A percentile compares a stretch with the other conserved stretches of the same genome.
Conservation (phyloP, 2,329 filamentous ascomycete genomes). For the Atkinsonella texensis region DNA sequence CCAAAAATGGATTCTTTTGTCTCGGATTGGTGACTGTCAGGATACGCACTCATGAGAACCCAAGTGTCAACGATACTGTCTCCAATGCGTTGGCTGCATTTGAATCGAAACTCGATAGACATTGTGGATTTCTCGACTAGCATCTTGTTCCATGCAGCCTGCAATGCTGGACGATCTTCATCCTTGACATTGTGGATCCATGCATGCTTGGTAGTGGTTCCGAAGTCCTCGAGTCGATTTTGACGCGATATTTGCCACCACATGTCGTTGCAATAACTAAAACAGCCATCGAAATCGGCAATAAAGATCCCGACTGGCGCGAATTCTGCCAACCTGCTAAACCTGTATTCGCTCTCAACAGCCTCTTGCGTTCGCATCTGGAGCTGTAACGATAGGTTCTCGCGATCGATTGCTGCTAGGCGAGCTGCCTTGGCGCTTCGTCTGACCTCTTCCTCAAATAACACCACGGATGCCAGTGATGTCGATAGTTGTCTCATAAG, state of each 20-base stretch:
- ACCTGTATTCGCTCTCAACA: constrained; percentile 22
- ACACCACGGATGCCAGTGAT: constrained; percentile 55
- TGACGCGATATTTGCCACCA: constrained; percentile 62
- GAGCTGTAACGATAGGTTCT: constrained; percentile 5
- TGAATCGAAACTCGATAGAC: constrained; percentile 64
- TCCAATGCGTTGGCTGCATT: constrained; percentile 49
- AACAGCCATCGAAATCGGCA: constrained; percentile 53
- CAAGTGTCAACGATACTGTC: constrained; percentile 54
- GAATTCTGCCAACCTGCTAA: constrained; percentile 73
- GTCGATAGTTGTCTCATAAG: constrained; percentile 48
- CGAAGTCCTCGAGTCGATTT: constrained; percentile 42
- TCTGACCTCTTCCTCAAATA: constrained; percentile 59
- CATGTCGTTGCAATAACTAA: constrained; percentile 52
- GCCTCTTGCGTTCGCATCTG: constrained; percentile 7
- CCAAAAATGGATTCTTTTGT: constrained; percentile 63
- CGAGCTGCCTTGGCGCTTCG: constrained; percentile 29
- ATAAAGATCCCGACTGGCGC: constrained; percentile 78
- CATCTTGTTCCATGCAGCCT: constrained; percentile 42
- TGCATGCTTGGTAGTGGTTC: constrained; percentile 27
- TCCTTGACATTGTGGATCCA: constrained; percentile 64
- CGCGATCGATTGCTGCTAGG: constrained; percentile 5
- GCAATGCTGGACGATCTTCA: constrained; percentile 48
- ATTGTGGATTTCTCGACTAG: constrained; percentile 49
- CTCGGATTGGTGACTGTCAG: constrained; percentile 52
- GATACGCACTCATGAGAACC: constrained; percentile 66